Percentiles rank a stretch among this genome's conserved stretches.
Evolutionary conservation across 176 grass and related monocot species (phyloP).

Genomic region (Poa pratensis): DNA sequence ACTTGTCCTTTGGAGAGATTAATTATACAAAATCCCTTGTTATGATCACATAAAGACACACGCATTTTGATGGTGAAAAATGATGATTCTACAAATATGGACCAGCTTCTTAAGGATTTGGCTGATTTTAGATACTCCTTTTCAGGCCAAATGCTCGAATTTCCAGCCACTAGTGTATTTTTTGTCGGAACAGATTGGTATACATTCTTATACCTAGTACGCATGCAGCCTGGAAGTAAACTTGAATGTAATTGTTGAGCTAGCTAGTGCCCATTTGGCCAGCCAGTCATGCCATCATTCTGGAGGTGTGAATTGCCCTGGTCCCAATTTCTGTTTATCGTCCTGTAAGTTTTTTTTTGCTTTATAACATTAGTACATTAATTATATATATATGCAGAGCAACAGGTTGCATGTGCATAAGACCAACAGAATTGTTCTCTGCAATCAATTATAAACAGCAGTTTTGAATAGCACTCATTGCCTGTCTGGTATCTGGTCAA

Average conservation of each 20-base stretch:
- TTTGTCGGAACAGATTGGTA: too few species aligned
- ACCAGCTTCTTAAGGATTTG: slow-evolving; percentile 17
- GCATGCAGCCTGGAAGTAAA: slow-evolving; percentile 24
- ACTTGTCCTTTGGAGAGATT: background rate
- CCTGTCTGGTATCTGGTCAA: too few species aligned
- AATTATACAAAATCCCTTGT: too few species aligned
- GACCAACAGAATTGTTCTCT: background rate
- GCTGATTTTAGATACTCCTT: slow-evolving; percentile 24
- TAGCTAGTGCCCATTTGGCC: too few species aligned
- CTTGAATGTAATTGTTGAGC: slow-evolving; percentile 29
- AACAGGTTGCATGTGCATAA: too few species aligned
- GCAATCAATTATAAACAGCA: background rate
- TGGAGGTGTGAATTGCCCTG: slow-evolving; percentile 16
- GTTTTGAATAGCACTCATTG: too few species aligned
- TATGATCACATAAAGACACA: background rate
- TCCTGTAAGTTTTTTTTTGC: slow-evolving; percentile 4
- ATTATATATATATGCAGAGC: too few species aligned
- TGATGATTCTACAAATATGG: background rate
- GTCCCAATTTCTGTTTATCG: too few species aligned
- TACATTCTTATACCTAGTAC: slow-evolving; percentile 7
- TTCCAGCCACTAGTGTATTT: too few species aligned
- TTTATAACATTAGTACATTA: slow-evolving; percentile 3
- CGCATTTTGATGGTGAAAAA: slow-evolving; percentile 11
- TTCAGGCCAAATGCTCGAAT: too few species aligned
- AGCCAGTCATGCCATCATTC: too few species aligned